These are phyloP conservation scores for Narthecium ossifragum DNA, from an alignment of 106 monocot species.

Conservation along the genomic window DNA sequence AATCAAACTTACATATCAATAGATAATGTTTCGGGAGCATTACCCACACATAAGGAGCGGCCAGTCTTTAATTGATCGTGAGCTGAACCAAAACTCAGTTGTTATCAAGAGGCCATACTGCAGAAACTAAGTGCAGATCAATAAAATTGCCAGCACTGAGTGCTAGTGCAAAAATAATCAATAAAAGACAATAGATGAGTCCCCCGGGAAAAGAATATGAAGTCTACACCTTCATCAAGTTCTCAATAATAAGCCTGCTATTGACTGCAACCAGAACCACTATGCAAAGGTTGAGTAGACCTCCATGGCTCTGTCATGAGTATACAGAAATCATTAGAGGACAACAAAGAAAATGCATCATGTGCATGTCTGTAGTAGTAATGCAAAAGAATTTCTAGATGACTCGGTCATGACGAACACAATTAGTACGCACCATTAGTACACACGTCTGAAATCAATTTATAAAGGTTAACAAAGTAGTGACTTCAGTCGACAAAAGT, in stretches of 20 bases:
- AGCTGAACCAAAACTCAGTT: conserved; percentile 81
- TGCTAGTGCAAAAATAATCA: not conserved
- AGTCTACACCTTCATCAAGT: conserved; percentile 63
- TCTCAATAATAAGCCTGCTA: conserved; percentile 80
- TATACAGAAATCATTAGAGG: not conserved
- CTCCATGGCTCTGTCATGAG: conserved; percentile 66
- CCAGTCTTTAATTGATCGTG: conserved; percentile 63
- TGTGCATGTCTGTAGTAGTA: too few relatives aligned
- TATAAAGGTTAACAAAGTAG: too few relatives aligned
- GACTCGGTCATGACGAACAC: too few relatives aligned
- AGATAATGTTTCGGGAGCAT: not conserved
- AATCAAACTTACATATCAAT: not conserved
- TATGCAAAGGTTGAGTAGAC: conserved; percentile 74
- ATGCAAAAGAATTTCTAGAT: too few relatives aligned
- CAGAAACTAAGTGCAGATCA: conserved; percentile 14
- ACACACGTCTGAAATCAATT: too few relatives aligned
- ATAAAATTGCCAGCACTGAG: not conserved
- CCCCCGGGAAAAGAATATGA: not conserved
- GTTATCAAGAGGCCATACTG: conserved; percentile 81
- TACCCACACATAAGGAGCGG: conserved; percentile 86
- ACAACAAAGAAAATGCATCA: not conserved
- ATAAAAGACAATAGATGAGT: not conserved
- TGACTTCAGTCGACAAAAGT: too few relatives aligned
- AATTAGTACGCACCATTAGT: too few relatives aligned
- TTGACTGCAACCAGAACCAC: conserved; percentile 79